Evolutionary conservation across 768 basidiomycete species (phyloP), one percentile per base, ranked within the genome.

Genomic region (Arthromyces matolae): DNA sequence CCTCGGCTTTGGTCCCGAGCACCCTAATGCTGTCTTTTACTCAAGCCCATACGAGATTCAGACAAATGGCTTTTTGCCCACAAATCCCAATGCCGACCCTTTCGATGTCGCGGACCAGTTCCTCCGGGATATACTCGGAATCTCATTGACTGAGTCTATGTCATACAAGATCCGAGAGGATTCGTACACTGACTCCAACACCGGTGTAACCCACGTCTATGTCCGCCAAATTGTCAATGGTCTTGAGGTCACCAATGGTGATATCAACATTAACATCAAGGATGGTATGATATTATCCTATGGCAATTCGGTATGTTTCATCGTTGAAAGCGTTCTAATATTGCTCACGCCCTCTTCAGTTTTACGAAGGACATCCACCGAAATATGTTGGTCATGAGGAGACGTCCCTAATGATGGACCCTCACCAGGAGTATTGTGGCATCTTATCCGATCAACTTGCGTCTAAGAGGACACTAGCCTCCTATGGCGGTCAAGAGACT

Each of bases 261-360:
- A 96, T 66, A 80, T 96, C 72, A 97, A 97, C 64, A 69, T 99
- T 61, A 96, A 97, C 71, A 73, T 97, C 66, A 84, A 84, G 67
- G 79, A 88, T 45, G 93, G 91, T 35, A 69, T 77, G 56, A 78
- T 98, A 16, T 60, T 97, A 38, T 93, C 91, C 1, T 91, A 84
- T 58, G 93, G 93, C 36, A 87, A 86, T 62, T 93, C 91, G 54
- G 89, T 91, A 57, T 51, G 85, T 55, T 3, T 6, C 20, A 14
- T 31, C 13, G 18, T 33, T n/a, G 8, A 14, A 5, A 20, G 7
- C 22, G n/a, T 19, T 9, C 8, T 25, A 24, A 20, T 1, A 24
- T 1, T 4, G 3, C 32, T 48, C 35, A 38, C 22, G 12, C 29
- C 20, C 24, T n/a, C 12, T 34, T 5, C 47, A 91, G 89, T 93